phyloP scores from a whole-genome alignment of 78 protist species.

The Chrysochromulina parva region DNA sequence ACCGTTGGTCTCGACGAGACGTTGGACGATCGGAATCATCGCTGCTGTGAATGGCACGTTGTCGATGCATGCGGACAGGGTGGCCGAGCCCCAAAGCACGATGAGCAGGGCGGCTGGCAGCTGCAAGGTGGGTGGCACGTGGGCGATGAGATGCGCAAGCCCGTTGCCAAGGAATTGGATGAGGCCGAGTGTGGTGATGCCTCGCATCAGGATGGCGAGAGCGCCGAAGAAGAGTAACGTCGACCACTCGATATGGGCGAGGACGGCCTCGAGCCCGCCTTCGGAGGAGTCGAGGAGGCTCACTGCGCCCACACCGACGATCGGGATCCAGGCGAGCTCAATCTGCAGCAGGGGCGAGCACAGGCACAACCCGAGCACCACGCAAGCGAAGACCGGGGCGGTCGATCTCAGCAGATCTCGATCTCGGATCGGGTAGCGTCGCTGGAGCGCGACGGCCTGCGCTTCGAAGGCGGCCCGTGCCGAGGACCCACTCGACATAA shows the following conservation, averaged over 20 bases:
- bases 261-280: not conserved
- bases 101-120: constrained; percentile 54
- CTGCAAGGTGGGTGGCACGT: not conserved
- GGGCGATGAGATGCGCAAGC: not conserved
- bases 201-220: constrained; percentile 55
- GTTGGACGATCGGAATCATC: constrained; percentile 66
- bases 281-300: not conserved
- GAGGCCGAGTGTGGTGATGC: constrained; percentile 64
- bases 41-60: constrained; percentile 70
- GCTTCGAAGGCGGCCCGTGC: not conserved
- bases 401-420: constrained; percentile 9
- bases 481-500: too few species aligned
- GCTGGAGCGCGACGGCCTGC: not conserved
- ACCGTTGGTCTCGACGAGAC: not conserved
- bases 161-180: constrained; percentile 51
- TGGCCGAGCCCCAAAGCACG: constrained; percentile 68
- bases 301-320: constrained; percentile 59
- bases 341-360: not conserved
- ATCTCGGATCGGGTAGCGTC: not conserved
- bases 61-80: constrained; percentile 67
- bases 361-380: not conserved
- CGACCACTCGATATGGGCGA: constrained; percentile 72
- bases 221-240: constrained; percentile 67
- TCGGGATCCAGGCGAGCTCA: constrained; percentile 67
- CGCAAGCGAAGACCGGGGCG: constrained; percentile 30